Percentiles rank a stretch among this genome's conserved stretches.
These are phyloP conservation scores for Ascosphaera aggregata DNA, from an alignment of 2,329 filamentous ascomycete genomes.

Conservation along the genomic window DNA sequence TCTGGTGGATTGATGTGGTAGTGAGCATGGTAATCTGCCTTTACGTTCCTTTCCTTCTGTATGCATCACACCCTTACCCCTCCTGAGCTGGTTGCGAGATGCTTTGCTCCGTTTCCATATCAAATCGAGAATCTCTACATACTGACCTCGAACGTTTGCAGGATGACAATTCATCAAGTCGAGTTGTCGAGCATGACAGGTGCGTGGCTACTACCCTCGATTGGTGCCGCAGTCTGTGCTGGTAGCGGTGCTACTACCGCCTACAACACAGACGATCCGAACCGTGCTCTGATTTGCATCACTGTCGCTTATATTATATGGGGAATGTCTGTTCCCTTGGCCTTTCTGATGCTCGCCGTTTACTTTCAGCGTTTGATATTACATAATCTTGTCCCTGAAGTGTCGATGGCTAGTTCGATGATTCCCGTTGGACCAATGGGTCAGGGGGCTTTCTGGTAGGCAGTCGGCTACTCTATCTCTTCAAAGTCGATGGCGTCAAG, in stretches of 20 bases:
- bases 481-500: constrained; percentile 10
- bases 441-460: constrained; percentile 34
- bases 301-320: constrained; percentile 44
- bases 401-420: constrained; percentile 44
- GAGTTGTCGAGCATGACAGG: constrained; percentile 37
- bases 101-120: too few relatives aligned
- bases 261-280: constrained; percentile 28
- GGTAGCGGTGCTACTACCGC: constrained; percentile 42
- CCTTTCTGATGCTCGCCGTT: constrained; percentile 38
- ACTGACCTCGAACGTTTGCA: too few relatives aligned
- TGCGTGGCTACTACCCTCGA: constrained; percentile 40
- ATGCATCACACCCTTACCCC: constrained; percentile 5
- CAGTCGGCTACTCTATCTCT: constrained; percentile 8
- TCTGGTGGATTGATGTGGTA: constrained; percentile 27
- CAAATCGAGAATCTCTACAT: too few relatives aligned
- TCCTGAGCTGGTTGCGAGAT: background rate
- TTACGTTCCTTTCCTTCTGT: constrained; percentile 33
- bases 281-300: constrained; percentile 36
- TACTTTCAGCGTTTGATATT: constrained; percentile 47
- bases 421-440: constrained; percentile 43
- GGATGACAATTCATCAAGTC: constrained; percentile 5
- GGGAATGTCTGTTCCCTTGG: constrained; percentile 39
- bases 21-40: constrained; percentile 19
- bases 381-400: constrained; percentile 40
- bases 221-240: constrained; percentile 40